Evolutionary conservation across 192 early-diverging fungal species (phyloP).

Genomic region (Jimgerdemannia flammicorona): DNA sequence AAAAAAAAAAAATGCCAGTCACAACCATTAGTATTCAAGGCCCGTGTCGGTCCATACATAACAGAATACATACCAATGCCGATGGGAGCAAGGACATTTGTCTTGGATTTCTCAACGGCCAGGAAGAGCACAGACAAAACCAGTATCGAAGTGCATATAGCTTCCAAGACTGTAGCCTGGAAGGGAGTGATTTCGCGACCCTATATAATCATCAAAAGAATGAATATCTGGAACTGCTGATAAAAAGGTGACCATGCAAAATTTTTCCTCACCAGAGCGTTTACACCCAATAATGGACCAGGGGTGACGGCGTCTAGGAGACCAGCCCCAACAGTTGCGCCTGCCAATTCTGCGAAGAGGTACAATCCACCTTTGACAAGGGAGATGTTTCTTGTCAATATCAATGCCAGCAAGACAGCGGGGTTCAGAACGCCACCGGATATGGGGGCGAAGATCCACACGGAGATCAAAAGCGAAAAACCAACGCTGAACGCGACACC

Average conservation of each 20-base stretch:
- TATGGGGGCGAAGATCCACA: slow-evolving; percentile 48
- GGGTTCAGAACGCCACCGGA: slow-evolving; percentile 63
- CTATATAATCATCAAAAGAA: neutral
- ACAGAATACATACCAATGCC: neutral
- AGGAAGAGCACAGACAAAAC: slow-evolving; percentile 2
- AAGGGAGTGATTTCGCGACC: slow-evolving; percentile 5
- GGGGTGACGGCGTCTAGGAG: slow-evolving; percentile 26
- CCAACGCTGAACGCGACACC: slow-evolving; percentile 43
- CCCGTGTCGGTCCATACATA: no score
- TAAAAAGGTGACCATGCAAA: neutral
- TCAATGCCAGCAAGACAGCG: slow-evolving; percentile 54
- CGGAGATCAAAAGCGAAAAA: slow-evolving; percentile 32
- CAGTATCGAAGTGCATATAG: slow-evolving; percentile 12
- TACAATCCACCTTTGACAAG: slow-evolving; percentile 38
- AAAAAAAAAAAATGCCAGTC: no score
- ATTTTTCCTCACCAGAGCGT: slow-evolving; percentile 14
- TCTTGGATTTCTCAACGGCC: neutral
- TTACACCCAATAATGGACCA: slow-evolving; percentile 25
- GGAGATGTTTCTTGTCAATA: slow-evolving; percentile 48
- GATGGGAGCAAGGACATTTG: slow-evolving; percentile 3
- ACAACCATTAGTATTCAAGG: no score
- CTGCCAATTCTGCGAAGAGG: slow-evolving; percentile 54
- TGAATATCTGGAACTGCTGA: no score
- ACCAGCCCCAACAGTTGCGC: slow-evolving; percentile 49
- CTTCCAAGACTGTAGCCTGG: slow-evolving; percentile 13